Evolutionary conservation across 2,329 filamentous ascomycete genomes (phyloP), one percentile per base, ranked within the genome.

Genomic region (Didymella arachidicola): DNA sequence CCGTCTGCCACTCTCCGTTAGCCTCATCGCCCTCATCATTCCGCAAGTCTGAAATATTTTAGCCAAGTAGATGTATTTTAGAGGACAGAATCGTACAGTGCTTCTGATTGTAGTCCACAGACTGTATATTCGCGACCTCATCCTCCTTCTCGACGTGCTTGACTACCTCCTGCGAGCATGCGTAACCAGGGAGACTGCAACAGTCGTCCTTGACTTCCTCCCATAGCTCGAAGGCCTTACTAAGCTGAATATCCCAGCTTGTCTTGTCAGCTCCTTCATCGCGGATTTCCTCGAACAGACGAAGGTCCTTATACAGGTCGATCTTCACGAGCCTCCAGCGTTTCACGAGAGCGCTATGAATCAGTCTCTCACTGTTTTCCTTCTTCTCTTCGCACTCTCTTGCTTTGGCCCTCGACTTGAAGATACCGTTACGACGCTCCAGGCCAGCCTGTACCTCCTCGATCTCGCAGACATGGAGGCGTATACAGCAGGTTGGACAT

Each of bases 391-490:
- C n/a, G 0, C 19, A 27, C 6, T 36, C 42, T 4, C 16, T 8
- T 34, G 32, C 52, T 5, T 14, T 39, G 14, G 34, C 18, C 41
- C 52, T 57, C 5, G 62, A 65, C 7, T 45, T 27, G 10, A 65
- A 65, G n/a, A 68, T 50, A 25, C 66, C 62, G 5, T 61, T 61
- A 4, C 64, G 64, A 14, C 30, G 25, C 36, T 44, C 30, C 4
- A 68, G 30, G 4, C 26, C 58, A 4, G 30, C 39, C 34, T 63
- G 62, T 7, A 22, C 39, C 12, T 52, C 47, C 29, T 50, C 53
- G 6, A 66, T 53, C 27, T 58, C 53, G 10, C 44, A 41, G 16
- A 63, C 61, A 41, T 57, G 50, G 12, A 49, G 26, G 6, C 52
- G 27, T 14, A 63, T 38, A 7, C 53, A 25, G 32, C 62, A 68